Conservation (phyloP, 176 grass and related monocot species). For the Carex scoparia region DNA sequence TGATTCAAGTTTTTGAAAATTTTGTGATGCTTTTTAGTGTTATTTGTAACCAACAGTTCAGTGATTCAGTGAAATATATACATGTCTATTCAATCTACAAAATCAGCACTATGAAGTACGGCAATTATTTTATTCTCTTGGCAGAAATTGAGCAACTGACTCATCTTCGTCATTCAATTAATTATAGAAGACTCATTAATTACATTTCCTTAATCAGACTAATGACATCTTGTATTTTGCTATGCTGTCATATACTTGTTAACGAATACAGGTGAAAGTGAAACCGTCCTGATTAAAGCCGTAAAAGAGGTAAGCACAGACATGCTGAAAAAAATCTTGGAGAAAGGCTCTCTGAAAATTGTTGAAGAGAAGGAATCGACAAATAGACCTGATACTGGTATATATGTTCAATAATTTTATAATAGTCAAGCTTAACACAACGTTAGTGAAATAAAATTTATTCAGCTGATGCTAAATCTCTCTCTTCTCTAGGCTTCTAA, state of each 20-base stretch:
- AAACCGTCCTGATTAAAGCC: neutral
- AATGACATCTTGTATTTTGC: neutral
- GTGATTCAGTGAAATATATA: neutral
- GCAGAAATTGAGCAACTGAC: neutral
- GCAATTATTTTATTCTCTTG: neutral
- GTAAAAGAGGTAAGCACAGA: neutral
- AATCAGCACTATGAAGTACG: neutral
- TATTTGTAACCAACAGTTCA: neutral
- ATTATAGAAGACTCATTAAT: neutral
- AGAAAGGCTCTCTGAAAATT: neutral
- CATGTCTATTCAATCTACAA: neutral
- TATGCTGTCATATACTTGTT: neutral
- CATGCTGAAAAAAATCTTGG: neutral
- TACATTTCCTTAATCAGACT: neutral
- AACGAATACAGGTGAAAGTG: neutral
- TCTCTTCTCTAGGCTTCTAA: neutral
- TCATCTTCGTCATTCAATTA: neutral
- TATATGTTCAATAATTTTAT: neutral
- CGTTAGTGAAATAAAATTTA: no score
- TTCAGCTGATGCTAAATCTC: neutral
- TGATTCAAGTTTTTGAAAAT: neutral
- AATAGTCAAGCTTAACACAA: neutral
- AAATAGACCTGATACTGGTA: neutral
- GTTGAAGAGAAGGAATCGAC: neutral
- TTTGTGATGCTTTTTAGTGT: neutral